Percentiles rank a stretch among this genome's conserved stretches.
These are phyloP conservation scores for Irpex rosettiformis DNA, from an alignment of 1,284 basidiomycete genomes.

Conservation along the genomic window DNA sequence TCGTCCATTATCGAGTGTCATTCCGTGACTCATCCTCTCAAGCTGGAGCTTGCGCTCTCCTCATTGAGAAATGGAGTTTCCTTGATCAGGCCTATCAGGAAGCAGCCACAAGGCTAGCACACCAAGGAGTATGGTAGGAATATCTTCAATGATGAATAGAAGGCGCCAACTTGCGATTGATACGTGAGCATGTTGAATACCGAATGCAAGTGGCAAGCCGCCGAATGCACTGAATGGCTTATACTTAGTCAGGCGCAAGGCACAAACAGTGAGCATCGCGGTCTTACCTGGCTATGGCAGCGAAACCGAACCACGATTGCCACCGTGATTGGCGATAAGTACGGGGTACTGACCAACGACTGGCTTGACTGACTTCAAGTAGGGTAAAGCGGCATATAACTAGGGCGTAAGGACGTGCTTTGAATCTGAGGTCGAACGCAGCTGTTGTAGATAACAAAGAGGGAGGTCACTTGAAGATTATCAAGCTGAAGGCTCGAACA, in stretches of 20 bases:
- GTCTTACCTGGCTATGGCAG: conserved; percentile 62
- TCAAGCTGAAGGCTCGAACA: too few species aligned
- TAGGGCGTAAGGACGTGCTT: too few species aligned
- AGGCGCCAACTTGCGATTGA: conserved; percentile 60
- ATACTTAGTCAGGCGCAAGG: too few species aligned
- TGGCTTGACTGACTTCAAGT: too few species aligned
- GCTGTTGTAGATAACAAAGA: too few species aligned
- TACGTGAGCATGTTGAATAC: conserved; percentile 54
- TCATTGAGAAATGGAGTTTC: conserved; percentile 68
- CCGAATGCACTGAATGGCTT: conserved; percentile 49
- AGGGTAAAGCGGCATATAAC: too few species aligned
- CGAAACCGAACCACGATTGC: conserved; percentile 81
- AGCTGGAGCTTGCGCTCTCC: conserved; percentile 69
- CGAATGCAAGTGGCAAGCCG: conserved; percentile 71
- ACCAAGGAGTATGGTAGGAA: conserved; percentile 69
- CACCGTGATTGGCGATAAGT: too few species aligned
- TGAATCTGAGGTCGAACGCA: too few species aligned
- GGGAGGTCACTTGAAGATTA: too few species aligned
- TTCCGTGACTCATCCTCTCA: conserved; percentile 70
- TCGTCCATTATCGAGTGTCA: conserved; percentile 61
- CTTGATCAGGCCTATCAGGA: conserved; percentile 81
- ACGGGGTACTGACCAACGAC: too few species aligned
- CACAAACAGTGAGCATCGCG: background rate
- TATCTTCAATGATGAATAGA: conserved; percentile 76
- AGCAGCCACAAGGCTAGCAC: conserved; percentile 61